These are phyloP conservation scores for Leccinum incarnatum DNA, from an alignment of 768 basidiomycete genomes.

Conservation along the genomic window DNA sequence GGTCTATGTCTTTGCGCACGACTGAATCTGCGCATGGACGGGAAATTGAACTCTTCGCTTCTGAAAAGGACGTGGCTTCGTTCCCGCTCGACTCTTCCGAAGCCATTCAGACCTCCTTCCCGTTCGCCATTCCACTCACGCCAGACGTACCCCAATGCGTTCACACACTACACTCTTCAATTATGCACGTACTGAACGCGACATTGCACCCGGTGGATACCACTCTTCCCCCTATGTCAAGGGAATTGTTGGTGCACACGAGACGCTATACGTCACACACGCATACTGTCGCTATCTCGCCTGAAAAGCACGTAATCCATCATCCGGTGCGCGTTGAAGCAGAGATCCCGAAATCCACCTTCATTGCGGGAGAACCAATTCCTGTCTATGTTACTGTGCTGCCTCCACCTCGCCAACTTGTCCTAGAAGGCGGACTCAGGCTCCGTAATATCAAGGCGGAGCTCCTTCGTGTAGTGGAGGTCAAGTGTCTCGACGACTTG, in stretches of 20 bases:
- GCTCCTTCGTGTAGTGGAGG: constrained; percentile 64
- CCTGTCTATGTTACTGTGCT: constrained; percentile 81
- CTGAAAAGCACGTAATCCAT: constrained; percentile 54
- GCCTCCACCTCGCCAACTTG: constrained; percentile 63
- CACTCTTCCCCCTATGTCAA: constrained; percentile 41
- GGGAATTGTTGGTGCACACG: constrained; percentile 66
- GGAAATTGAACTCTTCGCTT: constrained; percentile 63
- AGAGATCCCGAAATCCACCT: constrained; percentile 70
- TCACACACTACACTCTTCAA: constrained; percentile 68
- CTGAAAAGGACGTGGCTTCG: constrained; percentile 56
- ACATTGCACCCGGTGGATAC: constrained; percentile 53
- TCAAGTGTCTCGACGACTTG: constrained; percentile 43
- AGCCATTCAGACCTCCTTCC: constrained; percentile 57
- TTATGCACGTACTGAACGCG: constrained; percentile 70
- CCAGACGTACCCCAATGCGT: constrained; percentile 82
- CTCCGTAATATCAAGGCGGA: constrained; percentile 81
- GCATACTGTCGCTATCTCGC: constrained; percentile 52
- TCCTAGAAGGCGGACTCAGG: constrained; percentile 67
- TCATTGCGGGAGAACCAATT: constrained; percentile 68
- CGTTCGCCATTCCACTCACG: constrained; percentile 80
- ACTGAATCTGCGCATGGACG: constrained; percentile 60
- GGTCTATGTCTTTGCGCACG: constrained; percentile 64
- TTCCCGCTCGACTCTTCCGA: constrained; percentile 35
- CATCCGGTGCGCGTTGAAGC: constrained; percentile 68
- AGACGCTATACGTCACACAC: constrained; percentile 70